Evolutionary conservation across 768 basidiomycete species (phyloP), one percentile per base, ranked within the genome.

Genomic region (Nidula microcarpa): DNA sequence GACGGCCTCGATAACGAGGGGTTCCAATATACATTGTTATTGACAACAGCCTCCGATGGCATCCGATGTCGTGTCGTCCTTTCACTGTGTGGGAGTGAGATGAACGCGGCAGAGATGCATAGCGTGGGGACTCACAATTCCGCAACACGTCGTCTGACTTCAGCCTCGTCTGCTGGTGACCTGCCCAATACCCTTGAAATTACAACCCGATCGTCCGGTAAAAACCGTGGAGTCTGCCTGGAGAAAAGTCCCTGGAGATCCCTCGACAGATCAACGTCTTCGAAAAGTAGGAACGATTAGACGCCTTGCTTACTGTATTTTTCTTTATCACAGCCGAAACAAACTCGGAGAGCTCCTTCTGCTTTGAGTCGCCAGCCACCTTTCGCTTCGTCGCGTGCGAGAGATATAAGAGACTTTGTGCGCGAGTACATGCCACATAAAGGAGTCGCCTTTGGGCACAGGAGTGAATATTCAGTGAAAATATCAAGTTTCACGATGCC

Each of bases 401-500:
- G 32, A 89, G 63, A 63, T 87, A 87, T 10, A 91, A 68, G 6
- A 91, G 74, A 9, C 74, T 73, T 62, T 94, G 87, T 0, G 92
- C 92, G 8, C 93, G 81, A 5, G 93, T 95, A 68, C 90, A 93
- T 0, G 89, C 93, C 6, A 95, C 93, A 62, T 94, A 95, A 13
- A 94, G 78, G 52, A 95, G 68, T 10, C 93, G 87, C 52, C 92
- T 92, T 2, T 23, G 23, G 33, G 33, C 17, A 7, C 17, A 23
- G n/a, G 5, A 17, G 32, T 55, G 14, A 44, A 14, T 18, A 13
- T 16, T 2, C 17, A 34, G 14, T 8, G n/a, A 17, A 11, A 8
- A 13, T n/a, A n/a, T 48, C 34, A n/a, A 13, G 33, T 47, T 30
- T 17, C 34, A 33, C 36, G 39, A 47, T 44, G 61, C 72, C 51